phyloP scores from a whole-genome alignment of 2,329 filamentous ascomycete species.

The Alternaria rosae region DNA sequence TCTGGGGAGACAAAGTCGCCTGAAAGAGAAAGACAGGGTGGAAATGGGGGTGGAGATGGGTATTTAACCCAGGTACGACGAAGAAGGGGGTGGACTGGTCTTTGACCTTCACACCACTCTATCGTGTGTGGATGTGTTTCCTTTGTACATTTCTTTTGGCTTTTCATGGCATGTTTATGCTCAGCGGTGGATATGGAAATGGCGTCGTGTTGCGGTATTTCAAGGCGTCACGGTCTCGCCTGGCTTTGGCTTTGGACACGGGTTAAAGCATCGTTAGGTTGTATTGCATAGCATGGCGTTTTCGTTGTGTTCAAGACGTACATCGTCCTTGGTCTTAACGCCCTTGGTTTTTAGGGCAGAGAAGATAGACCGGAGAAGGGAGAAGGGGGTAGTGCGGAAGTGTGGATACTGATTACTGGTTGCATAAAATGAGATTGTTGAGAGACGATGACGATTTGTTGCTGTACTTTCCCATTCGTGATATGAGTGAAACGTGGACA shows the following conservation, averaged over 20 bases:
- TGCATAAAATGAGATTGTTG: not conserved
- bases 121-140: not conserved
- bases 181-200: not conserved
- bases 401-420: not conserved
- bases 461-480: no score
- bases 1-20: not conserved
- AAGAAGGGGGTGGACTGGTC: conserved; percentile 24
- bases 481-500: no score
- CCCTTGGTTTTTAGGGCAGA: no score
- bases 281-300: conserved; percentile 3
- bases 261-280: not conserved
- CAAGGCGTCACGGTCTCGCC: not conserved
- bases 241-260: not conserved
- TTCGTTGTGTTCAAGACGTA: no score
- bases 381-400: not conserved
- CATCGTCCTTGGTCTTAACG: no score
- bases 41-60: not conserved
- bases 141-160: not conserved
- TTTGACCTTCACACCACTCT: conserved; percentile 14
- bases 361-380: not conserved
- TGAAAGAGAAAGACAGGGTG: not conserved
- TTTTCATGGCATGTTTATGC: not conserved
- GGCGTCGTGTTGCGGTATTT: not conserved
- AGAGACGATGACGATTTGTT: rapidly evolving
- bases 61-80: conserved; percentile 19